Evolutionary conservation across 139 green algal genomes (phyloP), one percentile per base, ranked within the genome.

Genomic region (Haematococcus sp.): DNA sequence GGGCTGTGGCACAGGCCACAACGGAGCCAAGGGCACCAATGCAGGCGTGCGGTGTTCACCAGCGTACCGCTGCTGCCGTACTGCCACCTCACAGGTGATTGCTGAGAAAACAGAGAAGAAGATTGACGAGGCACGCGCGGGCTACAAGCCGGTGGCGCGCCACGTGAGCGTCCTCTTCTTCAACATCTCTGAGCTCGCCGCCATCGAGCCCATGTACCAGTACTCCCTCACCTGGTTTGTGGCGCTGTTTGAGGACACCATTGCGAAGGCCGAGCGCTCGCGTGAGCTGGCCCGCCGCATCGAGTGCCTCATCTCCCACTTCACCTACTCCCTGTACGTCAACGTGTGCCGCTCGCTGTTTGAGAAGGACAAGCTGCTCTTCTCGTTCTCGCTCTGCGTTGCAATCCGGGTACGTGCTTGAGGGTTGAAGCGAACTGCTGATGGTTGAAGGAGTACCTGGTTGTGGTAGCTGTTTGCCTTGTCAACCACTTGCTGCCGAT

Each of bases 321-420:
- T 88, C 75, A 89, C 80, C n/a, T 88, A 87, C 76, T 83, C 84
- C 11, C 73, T 92, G 43, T 92, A 88, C 72, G 43, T 84, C 33
- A 91, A 91, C 73, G 82, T 91, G 17, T 91, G 87, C 80, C 74
- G 83, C 33, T 89, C 79, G 16, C 78, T 95, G 31, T 95, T 95
- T 76, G 90, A 92, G 79, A 92, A 93, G 76, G 87, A 95, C 87
- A 95, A 95, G 87, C 84, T 95, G 60, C 86, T 95, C 23, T 93
- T 94, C 67, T 76, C 76, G 65, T 87, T 94, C 76, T 65, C 79
- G 33, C 83, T 94, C 49, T 81, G 76, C 35, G 79, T 84, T 15
- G 33, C 43, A 3, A 34, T 71, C 27, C 19, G 40, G 61, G 61
- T 68, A 5, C 13, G 52, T 15, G 40, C 40, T n/a, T n/a, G n/a